Conservation (phyloP, 2,329 filamentous ascomycete species). For the Cladosporium cucumerinum region DNA sequence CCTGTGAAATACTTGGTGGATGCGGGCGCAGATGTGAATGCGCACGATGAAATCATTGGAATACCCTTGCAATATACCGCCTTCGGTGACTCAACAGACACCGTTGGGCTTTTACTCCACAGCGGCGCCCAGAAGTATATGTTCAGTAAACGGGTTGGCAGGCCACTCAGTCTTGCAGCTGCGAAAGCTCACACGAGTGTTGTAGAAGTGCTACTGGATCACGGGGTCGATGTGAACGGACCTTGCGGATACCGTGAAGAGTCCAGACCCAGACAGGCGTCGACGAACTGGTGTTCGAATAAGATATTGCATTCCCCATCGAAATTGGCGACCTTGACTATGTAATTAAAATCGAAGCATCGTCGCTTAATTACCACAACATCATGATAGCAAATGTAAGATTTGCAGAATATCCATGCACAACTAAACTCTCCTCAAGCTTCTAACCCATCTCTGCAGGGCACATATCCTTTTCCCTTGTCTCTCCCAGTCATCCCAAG, state of each 20-base stretch:
- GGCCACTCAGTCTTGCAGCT: neutral
- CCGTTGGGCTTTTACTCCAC: neutral
- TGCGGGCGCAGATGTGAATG: neutral
- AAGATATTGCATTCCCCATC: neutral
- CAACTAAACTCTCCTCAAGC: neutral
- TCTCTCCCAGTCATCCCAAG: neutral
- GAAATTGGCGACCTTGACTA: neutral
- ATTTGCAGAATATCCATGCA: neutral
- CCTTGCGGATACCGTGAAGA: neutral
- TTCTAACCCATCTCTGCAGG: neutral
- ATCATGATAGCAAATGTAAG: neutral
- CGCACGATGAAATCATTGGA: neutral
- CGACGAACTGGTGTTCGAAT: neutral
- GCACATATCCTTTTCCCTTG: neutral
- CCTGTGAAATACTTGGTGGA: neutral
- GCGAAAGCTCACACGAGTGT: neutral
- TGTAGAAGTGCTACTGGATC: neutral
- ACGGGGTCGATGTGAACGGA: neutral
- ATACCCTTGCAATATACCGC: neutral
- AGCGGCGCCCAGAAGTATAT: neutral
- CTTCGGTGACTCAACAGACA: neutral
- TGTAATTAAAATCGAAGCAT: neutral
- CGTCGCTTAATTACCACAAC: neutral
- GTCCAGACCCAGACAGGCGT: neutral
- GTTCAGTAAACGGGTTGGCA: neutral